Percentiles rank a stretch among this genome's conserved stretches.
Evolutionary conservation across 2,329 filamentous ascomycete species (phyloP).

Genomic region (Colletotrichum kahawae): DNA sequence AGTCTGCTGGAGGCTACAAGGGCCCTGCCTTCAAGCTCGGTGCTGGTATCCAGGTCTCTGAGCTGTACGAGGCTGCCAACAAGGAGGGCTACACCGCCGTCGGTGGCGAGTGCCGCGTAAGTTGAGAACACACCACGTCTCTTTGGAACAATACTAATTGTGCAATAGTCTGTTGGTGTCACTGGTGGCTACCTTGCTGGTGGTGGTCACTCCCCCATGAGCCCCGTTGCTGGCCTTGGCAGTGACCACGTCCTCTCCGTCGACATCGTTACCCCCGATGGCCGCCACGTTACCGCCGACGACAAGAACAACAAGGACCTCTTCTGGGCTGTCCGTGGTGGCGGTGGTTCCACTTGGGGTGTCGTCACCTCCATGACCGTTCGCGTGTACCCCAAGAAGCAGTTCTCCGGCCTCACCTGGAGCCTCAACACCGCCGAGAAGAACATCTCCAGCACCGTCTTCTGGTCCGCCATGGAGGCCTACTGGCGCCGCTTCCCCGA

Average conservation of each 20-base stretch:
- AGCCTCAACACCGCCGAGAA: conserved; percentile 31
- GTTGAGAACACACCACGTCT: background rate
- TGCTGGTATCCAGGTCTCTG: conserved; percentile 56
- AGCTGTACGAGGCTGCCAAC: conserved; percentile 56
- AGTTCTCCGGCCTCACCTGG: conserved; percentile 36
- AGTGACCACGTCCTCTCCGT: conserved; percentile 57
- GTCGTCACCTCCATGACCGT: conserved; percentile 45
- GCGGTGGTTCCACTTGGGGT: conserved; percentile 48
- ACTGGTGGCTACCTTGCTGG: conserved; percentile 35
- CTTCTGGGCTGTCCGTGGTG: conserved; percentile 55
- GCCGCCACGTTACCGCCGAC: conserved; percentile 45
- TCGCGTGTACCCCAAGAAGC: conserved; percentile 36
- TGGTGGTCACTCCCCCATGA: conserved; percentile 55
- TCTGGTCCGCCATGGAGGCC: conserved; percentile 36
- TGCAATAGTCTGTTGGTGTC: conserved; percentile 27
- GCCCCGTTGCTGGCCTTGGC: conserved; percentile 43
- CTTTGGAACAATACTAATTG: fast-evolving
- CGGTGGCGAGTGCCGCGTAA: conserved; percentile 54
- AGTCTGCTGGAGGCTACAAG: conserved; percentile 31
- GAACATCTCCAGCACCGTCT: conserved; percentile 29
- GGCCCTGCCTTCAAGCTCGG: conserved; percentile 60
- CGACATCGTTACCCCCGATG: conserved; percentile 51
- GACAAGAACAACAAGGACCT: conserved; percentile 48
- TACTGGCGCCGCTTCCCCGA: conserved; percentile 36
- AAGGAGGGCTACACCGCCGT: conserved; percentile 52